Percentiles rank a stretch among this genome's conserved stretches.
These are phyloP conservation scores for Aurantiochytrium sp. DNA, from an alignment of 108 stramenopile species.

Conservation along the genomic window DNA sequence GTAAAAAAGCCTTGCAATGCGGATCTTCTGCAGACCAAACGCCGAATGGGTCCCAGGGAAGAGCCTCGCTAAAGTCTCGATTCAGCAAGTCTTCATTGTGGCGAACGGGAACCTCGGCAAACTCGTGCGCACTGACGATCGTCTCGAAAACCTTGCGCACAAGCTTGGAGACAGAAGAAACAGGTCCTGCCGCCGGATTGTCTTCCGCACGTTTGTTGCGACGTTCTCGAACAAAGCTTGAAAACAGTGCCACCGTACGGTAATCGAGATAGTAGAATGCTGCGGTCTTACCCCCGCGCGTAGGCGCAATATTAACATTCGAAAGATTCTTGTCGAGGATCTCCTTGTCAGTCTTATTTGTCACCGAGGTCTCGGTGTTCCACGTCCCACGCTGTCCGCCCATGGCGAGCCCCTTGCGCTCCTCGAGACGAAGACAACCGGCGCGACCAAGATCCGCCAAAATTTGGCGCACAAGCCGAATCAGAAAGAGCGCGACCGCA, in stretches of 20 bases:
- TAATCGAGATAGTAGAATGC: conserved; percentile 86
- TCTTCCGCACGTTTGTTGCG: conserved; percentile 4
- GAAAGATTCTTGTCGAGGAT: background rate
- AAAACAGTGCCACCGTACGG: conserved; percentile 39
- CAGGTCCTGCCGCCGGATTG: too few relatives aligned
- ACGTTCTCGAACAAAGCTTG: background rate
- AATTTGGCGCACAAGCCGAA: conserved; percentile 50
- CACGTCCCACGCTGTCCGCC: background rate
- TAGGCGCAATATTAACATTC: conserved; percentile 38
- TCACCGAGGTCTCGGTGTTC: background rate
- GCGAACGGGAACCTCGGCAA: conserved; percentile 88
- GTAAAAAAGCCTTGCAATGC: conserved; percentile 84
- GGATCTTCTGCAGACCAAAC: conserved; percentile 56
- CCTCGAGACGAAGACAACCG: conserved; percentile 57
- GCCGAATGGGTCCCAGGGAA: conserved; percentile 71
- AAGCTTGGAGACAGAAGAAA: background rate
- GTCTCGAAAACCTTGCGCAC: conserved; percentile 60
- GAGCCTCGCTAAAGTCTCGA: conserved; percentile 66
- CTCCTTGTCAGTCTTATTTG: background rate
- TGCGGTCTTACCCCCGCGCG: conserved; percentile 67
- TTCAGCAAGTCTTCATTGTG: conserved; percentile 96
- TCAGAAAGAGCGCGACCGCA: conserved; percentile 58
- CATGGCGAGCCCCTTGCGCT: background rate
- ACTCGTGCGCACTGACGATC: conserved; percentile 75
- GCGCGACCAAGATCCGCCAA: conserved; percentile 59